Evolutionary conservation across 768 basidiomycete species (phyloP), one percentile per base, ranked within the genome.

Genomic region (Wakefieldia striispora): DNA sequence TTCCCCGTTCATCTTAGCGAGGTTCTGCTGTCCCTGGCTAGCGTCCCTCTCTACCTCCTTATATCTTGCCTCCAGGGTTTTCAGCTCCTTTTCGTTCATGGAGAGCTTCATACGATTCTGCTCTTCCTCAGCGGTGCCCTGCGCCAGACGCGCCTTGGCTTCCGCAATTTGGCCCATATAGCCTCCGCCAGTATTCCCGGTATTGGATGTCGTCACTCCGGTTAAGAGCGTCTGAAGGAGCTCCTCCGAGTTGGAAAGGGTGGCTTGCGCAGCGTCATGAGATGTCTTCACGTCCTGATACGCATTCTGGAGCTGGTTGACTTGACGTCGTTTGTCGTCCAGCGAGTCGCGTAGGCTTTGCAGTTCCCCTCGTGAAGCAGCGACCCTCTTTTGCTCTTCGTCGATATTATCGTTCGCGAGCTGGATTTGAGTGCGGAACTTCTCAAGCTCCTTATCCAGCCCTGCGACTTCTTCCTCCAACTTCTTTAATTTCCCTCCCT

Each of bases 121-220:
- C 60, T 95, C 86, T 56, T 91, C 90, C 58, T 94, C 93, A 0
- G 94, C 86, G 8, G 79, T 74, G 0, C 84, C 86, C 45, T 90
- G 86, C 0, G 92, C 83, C 0, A 87, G 70, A 3, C 83, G 81
- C 2, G 81, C 81, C 58, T 84, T 83, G 0, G 94, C 90, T 13
- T 91, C 84, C 1, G 94, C 89, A 36, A 99, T 80, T 66, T 97
- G 95, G 17, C 94, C 97, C 83, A 98, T 87, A 68, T 97, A 98
- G 0, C 97, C 97, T 3, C 94, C 92, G 9, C 88, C 85, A 16
- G 82, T 79, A 35, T 82, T 83, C 50, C 80, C 82, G 24, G 75
- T 69, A 43, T 78, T 77, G 35, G 73, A 77, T 4, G 88, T 86
- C 1, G 93, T 84, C 10, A 97, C 81, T 38, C 97, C 97, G 0